Evolutionary conservation across 2,329 filamentous ascomycete species (phyloP).

Genomic region (Pseudogymnoascus sp.): DNA sequence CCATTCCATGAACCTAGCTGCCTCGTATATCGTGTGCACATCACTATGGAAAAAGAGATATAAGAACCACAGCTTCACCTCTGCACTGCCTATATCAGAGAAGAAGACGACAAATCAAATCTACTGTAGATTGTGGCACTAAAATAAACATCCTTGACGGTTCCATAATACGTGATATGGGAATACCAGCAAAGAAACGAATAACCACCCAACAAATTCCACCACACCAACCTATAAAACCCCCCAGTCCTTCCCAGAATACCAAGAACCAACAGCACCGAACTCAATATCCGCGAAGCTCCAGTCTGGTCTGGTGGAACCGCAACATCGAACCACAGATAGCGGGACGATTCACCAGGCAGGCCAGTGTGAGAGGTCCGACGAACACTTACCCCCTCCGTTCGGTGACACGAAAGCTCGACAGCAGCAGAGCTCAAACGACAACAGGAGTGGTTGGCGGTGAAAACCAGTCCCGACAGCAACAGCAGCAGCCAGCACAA

Average conservation of each 20-base stretch:
- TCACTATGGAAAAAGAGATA: too few species aligned
- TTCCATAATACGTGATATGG: not conserved
- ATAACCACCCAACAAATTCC: not conserved
- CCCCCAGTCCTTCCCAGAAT: not conserved
- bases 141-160: too few species aligned
- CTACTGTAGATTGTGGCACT: too few species aligned
- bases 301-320: not conserved
- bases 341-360: not conserved
- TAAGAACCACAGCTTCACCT: not conserved
- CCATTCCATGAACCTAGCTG: too few species aligned
- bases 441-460: not conserved
- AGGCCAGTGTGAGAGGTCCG: not conserved
- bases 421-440: not conserved
- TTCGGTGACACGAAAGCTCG: not conserved
- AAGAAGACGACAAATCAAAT: too few species aligned
- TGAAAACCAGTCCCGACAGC: not conserved
- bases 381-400: not conserved
- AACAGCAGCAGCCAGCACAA: not conserved
- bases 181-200: not conserved
- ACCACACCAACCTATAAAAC: not conserved
- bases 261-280: not conserved
- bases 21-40: too few species aligned
- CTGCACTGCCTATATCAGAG: too few species aligned
- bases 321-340: not conserved
- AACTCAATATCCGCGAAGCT: too few species aligned